phyloP scores from a whole-genome alignment of 2,329 filamentous ascomycete species.

The Teratosphaeria zuluensis region DNA sequence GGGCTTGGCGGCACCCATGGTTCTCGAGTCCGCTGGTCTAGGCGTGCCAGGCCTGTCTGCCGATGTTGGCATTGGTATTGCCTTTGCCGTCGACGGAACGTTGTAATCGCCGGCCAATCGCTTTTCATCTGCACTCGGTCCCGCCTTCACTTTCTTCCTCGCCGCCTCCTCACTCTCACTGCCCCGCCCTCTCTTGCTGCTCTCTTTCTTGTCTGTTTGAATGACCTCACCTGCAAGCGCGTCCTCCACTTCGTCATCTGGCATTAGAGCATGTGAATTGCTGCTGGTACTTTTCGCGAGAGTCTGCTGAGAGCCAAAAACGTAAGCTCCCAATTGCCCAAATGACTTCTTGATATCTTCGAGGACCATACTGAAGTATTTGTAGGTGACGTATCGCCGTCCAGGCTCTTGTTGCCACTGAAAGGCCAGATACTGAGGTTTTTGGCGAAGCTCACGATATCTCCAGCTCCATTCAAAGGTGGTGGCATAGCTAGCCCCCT shows the following conservation, averaged over 20 bases:
- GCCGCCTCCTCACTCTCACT: neutral
- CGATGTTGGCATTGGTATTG: neutral
- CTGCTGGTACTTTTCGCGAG: no score
- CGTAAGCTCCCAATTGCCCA: neutral
- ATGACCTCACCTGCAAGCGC: neutral
- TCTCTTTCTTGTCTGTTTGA: neutral
- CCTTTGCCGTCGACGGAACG: neutral
- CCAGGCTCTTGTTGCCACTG: neutral
- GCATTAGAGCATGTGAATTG: neutral
- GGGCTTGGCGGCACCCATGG: neutral
- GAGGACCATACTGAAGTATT: neutral
- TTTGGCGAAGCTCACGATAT: neutral
- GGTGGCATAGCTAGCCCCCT: neutral
- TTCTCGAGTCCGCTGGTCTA: neutral
- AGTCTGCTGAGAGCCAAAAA: neutral
- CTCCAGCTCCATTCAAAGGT: neutral
- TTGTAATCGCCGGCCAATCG: slow-evolving; percentile 1
- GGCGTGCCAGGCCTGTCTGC: neutral
- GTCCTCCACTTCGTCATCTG: neutral
- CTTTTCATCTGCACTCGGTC: neutral
- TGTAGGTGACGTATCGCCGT: neutral
- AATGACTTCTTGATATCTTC: neutral
- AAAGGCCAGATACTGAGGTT: neutral
- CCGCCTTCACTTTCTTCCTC: neutral
- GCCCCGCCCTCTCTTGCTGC: slow-evolving; percentile 1